These are phyloP conservation scores for Cytospora piceicola DNA, from an alignment of 2,329 filamentous ascomycete species.

Conservation along the genomic window DNA sequence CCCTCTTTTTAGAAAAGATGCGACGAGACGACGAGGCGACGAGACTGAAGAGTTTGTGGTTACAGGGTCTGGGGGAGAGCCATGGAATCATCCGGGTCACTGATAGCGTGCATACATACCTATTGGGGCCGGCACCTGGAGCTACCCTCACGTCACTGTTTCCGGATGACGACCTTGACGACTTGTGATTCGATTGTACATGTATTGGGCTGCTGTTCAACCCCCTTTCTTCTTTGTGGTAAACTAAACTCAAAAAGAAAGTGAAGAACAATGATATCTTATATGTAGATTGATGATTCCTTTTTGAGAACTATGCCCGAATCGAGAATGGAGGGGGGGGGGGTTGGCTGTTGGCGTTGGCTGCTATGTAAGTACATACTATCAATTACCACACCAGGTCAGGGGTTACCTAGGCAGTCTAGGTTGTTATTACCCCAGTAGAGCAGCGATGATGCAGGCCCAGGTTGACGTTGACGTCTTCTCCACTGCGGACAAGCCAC, in stretches of 20 bases:
- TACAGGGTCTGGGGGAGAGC: neutral
- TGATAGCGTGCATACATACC: constrained; percentile 10
- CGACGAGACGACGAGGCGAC: neutral
- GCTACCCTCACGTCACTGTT: constrained; percentile 20
- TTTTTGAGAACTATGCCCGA: neutral
- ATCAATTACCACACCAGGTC: neutral
- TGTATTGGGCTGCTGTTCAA: neutral
- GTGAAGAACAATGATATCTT: neutral
- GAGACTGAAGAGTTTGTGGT: constrained; percentile 4
- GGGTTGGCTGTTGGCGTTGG: neutral
- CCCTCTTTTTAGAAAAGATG: neutral
- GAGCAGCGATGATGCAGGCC: constrained; percentile 3
- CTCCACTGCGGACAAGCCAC: neutral
- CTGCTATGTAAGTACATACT: no score
- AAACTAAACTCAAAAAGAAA: no score
- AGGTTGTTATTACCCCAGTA: neutral
- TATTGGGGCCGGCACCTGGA: constrained; percentile 4
- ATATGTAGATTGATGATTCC: neutral
- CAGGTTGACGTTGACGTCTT: neutral
- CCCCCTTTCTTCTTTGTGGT: neutral
- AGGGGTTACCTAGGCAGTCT: neutral
- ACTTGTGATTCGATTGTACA: neutral
- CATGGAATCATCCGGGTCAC: constrained; percentile 13
- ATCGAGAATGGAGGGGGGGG: no score
- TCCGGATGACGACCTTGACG: neutral